These are phyloP conservation scores for Meripilus lineatus DNA, from an alignment of 1,284 basidiomycete genomes.

Conservation along the genomic window DNA sequence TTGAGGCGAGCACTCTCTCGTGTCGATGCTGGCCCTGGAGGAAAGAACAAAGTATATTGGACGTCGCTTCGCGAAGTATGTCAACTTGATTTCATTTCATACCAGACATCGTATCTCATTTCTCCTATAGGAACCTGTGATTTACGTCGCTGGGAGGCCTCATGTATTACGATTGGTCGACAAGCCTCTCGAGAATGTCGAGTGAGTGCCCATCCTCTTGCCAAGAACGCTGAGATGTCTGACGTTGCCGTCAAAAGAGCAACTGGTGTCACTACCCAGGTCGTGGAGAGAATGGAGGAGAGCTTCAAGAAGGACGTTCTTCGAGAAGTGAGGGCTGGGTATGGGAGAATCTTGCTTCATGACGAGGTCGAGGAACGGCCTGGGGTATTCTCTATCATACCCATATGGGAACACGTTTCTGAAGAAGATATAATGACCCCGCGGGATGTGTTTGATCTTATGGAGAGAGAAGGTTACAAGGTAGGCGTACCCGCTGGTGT, in stretches of 20 bases:
- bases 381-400: slow-evolving; percentile 84
- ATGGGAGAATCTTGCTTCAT: slow-evolving; percentile 86
- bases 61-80: slow-evolving; percentile 84
- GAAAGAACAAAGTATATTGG: slow-evolving; percentile 77
- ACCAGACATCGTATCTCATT: not conserved
- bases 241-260: slow-evolving; percentile 45
- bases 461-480: slow-evolving; percentile 74
- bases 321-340: slow-evolving; percentile 67
- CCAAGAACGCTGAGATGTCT: not conserved
- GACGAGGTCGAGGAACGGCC: slow-evolving; percentile 95
- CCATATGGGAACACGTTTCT: slow-evolving; percentile 83
- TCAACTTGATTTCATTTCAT: not conserved
- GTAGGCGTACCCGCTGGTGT: slow-evolving; percentile 39
- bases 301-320: slow-evolving; percentile 90
- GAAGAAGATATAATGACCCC: slow-evolving; percentile 94
- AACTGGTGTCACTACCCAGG: slow-evolving; percentile 88
- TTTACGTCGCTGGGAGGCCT: slow-evolving; percentile 87
- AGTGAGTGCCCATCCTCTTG: slow-evolving; percentile 52
- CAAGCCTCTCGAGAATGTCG: slow-evolving; percentile 87
- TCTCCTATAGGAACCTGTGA: slow-evolving; percentile 77
- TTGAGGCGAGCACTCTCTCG: slow-evolving; percentile 78
- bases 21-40: slow-evolving; percentile 75
- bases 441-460: slow-evolving; percentile 74
- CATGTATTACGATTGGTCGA: slow-evolving; percentile 92
- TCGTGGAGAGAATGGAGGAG: slow-evolving; percentile 92